Conservation (phyloP, 2,329 filamentous ascomycete species). For the Talaromyces sp. region DNA sequence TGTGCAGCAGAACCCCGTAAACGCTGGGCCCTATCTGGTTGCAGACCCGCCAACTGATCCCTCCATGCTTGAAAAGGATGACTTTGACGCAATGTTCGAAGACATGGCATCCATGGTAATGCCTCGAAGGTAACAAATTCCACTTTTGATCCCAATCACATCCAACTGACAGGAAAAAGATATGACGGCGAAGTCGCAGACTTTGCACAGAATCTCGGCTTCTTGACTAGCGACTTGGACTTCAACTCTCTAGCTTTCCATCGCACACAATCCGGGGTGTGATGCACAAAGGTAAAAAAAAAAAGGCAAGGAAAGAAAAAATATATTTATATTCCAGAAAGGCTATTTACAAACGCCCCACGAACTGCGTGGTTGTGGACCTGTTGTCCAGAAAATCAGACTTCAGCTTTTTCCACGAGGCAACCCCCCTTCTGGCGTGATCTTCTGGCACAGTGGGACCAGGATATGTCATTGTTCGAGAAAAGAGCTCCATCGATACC, state of each 20-base stretch:
- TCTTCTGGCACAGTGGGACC: slow-evolving; percentile 49
- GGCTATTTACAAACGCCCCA: background rate
- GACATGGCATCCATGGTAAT: slow-evolving; percentile 9
- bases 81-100: slow-evolving; percentile 8
- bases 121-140: slow-evolving; percentile 5
- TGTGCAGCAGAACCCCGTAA: background rate
- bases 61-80: slow-evolving; percentile 2
- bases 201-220: slow-evolving; percentile 12
- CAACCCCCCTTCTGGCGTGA: slow-evolving; percentile 46
- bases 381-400: background rate
- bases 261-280: background rate
- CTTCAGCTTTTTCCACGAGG: slow-evolving; percentile 44
- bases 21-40: background rate
- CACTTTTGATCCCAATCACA: background rate
- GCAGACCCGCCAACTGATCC: background rate
- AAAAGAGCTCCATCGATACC: slow-evolving; percentile 66
- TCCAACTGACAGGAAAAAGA: background rate
- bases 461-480: slow-evolving; percentile 48
- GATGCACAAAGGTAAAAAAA: background rate
- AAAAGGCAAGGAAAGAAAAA: background rate
- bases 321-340: background rate
- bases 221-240: slow-evolving; percentile 8
- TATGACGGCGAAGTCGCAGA: slow-evolving; percentile 8
- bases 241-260: slow-evolving; percentile 8
- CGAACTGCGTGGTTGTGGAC: background rate